Percentiles rank a stretch among this genome's conserved stretches.
phyloP scores from a whole-genome alignment of 1,284 basidiomycete species.

The Cystobasidium slooffiae region DNA sequence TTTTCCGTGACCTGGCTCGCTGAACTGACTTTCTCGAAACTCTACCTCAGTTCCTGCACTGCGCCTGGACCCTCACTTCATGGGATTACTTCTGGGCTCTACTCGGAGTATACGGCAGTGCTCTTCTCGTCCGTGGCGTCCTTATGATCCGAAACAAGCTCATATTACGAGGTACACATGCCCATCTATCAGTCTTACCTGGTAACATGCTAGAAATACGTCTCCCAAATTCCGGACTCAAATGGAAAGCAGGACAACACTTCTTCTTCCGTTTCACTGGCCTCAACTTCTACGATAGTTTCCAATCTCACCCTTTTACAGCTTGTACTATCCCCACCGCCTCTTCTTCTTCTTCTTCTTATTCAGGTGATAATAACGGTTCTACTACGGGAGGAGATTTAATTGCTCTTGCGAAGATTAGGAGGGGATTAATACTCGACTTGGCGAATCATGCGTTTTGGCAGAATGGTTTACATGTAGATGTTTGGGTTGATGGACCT shows the following conservation, averaged over 20 bases:
- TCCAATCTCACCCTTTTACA: constrained; percentile 38
- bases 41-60: constrained; percentile 33
- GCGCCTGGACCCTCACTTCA: constrained; percentile 31
- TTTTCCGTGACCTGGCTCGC: neutral
- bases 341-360: too few species aligned
- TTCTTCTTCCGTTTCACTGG: constrained; percentile 42
- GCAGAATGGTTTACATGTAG: constrained; percentile 4
- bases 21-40: neutral
- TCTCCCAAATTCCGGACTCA: constrained; percentile 2
- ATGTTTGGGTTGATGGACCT: constrained; percentile 36
- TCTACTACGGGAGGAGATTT: constrained; percentile 2
- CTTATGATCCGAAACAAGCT: constrained; percentile 28
- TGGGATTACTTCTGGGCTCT: constrained; percentile 41
- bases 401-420: constrained; percentile 26
- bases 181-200: constrained; percentile 20
- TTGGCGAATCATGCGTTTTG: constrained; percentile 21
- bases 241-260: constrained; percentile 39
- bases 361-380: too few species aligned
- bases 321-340: neutral
- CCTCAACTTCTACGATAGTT: constrained; percentile 10
- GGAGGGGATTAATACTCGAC: constrained; percentile 3
- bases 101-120: constrained; percentile 20
- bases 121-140: constrained; percentile 10
- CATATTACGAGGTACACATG: constrained; percentile 1
- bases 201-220: constrained; percentile 22